Conservation (phyloP, 306 rosid species). For the Mimosa bimucronata region DNA sequence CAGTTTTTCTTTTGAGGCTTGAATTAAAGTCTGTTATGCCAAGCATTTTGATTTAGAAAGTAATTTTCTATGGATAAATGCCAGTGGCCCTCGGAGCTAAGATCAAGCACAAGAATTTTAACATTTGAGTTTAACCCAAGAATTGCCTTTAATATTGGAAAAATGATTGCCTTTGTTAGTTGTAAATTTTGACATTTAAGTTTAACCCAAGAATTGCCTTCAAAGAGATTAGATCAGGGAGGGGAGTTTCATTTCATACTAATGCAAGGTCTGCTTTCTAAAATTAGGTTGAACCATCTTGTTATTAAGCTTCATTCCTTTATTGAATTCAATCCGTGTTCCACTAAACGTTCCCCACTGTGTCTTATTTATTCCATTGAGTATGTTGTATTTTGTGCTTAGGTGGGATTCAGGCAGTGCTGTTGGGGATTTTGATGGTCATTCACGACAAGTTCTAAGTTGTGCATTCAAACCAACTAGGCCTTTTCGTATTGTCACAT, state of each 20-base stretch:
- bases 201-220: neutral
- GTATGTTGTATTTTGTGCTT: constrained; percentile 15
- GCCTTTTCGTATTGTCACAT: constrained; percentile 89
- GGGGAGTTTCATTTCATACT: neutral
- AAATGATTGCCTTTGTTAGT: too few species aligned
- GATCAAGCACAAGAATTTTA: too few species aligned
- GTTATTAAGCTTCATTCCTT: constrained; percentile 1
- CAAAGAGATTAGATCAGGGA: neutral
- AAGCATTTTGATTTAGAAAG: too few species aligned
- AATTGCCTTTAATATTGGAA: too few species aligned
- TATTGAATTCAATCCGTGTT: constrained; percentile 10
- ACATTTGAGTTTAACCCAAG: too few species aligned
- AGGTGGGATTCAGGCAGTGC: constrained; percentile 98
- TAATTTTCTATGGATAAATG: too few species aligned
- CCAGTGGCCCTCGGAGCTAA: too few species aligned
- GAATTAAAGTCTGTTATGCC: too few species aligned
- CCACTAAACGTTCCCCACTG: constrained; percentile 14
- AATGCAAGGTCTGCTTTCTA: neutral
- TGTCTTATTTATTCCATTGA: constrained; percentile 5
- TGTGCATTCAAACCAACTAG: constrained; percentile 91
- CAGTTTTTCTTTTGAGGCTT: too few species aligned
- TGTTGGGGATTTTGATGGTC: constrained; percentile 99
- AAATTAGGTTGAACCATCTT: constrained; percentile 15
- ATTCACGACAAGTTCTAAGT: constrained; percentile 85
- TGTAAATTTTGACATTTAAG: too few species aligned